These are phyloP conservation scores for Microsporum audouinii DNA, from an alignment of 2,329 filamentous ascomycete genomes.

Conservation along the genomic window DNA sequence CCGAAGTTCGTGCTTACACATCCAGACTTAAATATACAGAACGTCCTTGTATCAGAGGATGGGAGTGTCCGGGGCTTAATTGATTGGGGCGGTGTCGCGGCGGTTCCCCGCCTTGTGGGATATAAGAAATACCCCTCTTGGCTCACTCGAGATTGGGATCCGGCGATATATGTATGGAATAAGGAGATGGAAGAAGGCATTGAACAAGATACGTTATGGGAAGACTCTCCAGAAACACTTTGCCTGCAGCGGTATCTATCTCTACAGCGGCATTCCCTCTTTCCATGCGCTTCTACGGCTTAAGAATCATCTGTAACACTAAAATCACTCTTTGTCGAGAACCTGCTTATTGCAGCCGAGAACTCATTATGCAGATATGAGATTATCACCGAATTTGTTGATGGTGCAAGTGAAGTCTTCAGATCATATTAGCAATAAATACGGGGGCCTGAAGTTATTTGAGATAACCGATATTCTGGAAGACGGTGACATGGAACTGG, in stretches of 20 bases:
- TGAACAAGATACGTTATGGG: conserved; percentile 8
- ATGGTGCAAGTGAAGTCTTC: conserved; percentile 2
- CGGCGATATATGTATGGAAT: conserved; percentile 10
- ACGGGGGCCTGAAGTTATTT: conserved; percentile 1
- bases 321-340: conserved; percentile 9
- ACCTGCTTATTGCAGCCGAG: conserved; percentile 8
- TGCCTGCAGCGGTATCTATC: conserved; percentile 2
- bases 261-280: neutral
- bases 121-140: conserved; percentile 12
- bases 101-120: conserved; percentile 8
- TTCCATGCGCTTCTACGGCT: neutral
- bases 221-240: conserved; percentile 9
- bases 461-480: conserved; percentile 1
- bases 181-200: conserved; percentile 8
- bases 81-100: conserved; percentile 12
- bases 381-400: conserved; percentile 8
- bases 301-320: conserved; percentile 1
- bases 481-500: conserved; percentile 2
- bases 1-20: conserved; percentile 9
- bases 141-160: conserved; percentile 13
- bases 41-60: conserved; percentile 9
- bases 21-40: conserved; percentile 8
- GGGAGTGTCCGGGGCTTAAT: conserved; percentile 10
- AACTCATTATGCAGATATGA: conserved; percentile 5
- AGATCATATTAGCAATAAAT: conserved; percentile 3